These are phyloP conservation scores for Acacia confusa DNA, from an alignment of 306 rosid species.

Conservation along the genomic window DNA sequence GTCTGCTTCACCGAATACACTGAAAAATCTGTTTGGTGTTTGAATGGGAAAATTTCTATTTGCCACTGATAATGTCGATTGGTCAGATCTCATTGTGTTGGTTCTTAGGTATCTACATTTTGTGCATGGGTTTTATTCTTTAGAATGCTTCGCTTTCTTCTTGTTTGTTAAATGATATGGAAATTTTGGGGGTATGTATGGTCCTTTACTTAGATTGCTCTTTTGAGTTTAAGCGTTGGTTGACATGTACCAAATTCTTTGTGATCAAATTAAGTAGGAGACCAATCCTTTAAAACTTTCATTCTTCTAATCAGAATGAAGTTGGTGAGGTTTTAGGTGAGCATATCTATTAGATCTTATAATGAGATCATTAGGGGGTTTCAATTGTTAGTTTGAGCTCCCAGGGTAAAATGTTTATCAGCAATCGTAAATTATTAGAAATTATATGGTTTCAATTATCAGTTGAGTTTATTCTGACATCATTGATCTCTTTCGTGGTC, in stretches of 20 bases:
- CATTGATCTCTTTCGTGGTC: slow-evolving; percentile 38
- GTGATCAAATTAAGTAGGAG: neutral
- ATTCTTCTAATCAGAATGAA: neutral
- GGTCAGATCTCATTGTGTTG: neutral
- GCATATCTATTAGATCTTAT: neutral
- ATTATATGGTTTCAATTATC: neutral
- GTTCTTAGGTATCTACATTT: neutral
- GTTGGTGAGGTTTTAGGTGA: neutral
- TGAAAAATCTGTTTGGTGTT: neutral
- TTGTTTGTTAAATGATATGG: neutral
- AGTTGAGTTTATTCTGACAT: slow-evolving; percentile 29
- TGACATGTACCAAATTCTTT: neutral
- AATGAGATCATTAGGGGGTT: neutral
- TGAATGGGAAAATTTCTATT: neutral
- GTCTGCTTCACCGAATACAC: neutral
- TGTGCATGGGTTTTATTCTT: slow-evolving; percentile 8
- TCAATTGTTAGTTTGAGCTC: neutral
- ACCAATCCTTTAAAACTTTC: neutral
- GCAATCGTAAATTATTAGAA: neutral
- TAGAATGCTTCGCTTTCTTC: neutral
- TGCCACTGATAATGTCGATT: neutral
- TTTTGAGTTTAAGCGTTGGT: neutral
- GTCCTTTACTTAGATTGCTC: neutral
- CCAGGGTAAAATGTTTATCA: neutral
- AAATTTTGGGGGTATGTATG: neutral